Conservation (phyloP, 495 filamentous ascomycete genomes). For the Recurvomyces mirabilis region DNA sequence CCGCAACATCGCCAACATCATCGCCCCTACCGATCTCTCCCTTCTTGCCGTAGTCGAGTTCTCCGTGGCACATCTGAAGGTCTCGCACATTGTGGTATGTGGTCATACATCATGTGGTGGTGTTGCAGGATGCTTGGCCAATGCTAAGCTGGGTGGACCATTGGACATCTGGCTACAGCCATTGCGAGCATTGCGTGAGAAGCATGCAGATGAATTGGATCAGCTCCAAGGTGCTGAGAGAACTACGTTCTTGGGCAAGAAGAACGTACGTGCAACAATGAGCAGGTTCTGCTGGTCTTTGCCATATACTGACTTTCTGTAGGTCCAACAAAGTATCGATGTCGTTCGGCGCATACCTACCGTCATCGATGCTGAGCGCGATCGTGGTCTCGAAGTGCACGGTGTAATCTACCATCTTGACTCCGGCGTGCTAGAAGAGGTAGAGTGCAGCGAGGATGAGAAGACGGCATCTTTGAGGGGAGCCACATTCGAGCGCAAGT, state of each 20-base stretch:
- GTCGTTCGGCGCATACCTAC: slow-evolving; percentile 26
- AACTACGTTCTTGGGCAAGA: slow-evolving; percentile 24
- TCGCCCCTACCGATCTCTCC: slow-evolving; percentile 66
- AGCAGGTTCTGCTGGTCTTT: no score
- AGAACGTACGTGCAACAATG: no score
- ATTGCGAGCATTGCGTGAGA: slow-evolving; percentile 47
- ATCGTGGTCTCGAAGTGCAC: slow-evolving; percentile 32
- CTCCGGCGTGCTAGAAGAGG: slow-evolving; percentile 26
- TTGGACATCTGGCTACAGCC: slow-evolving; percentile 75
- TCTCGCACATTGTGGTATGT: slow-evolving; percentile 74
- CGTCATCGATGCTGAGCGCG: slow-evolving; percentile 30
- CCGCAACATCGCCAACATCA: slow-evolving; percentile 88
- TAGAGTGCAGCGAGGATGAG: slow-evolving; percentile 22
- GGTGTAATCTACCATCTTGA: slow-evolving; percentile 34
- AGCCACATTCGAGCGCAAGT: slow-evolving; percentile 15
- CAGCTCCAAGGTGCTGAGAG: slow-evolving; percentile 22
- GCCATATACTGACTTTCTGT: no score
- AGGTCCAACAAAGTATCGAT: slow-evolving; percentile 25
- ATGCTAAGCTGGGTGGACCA: slow-evolving; percentile 51
- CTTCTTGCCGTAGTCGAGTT: slow-evolving; percentile 72
- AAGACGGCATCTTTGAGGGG: slow-evolving; percentile 2
- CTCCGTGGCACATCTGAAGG: slow-evolving; percentile 60
- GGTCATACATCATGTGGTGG: slow-evolving; percentile 79
- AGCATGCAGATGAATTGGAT: slow-evolving; percentile 44
- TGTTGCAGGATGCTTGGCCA: slow-evolving; percentile 55